Conservation (phyloP, 345 rosid genomes). For the Euphorbia lathyris region DNA sequence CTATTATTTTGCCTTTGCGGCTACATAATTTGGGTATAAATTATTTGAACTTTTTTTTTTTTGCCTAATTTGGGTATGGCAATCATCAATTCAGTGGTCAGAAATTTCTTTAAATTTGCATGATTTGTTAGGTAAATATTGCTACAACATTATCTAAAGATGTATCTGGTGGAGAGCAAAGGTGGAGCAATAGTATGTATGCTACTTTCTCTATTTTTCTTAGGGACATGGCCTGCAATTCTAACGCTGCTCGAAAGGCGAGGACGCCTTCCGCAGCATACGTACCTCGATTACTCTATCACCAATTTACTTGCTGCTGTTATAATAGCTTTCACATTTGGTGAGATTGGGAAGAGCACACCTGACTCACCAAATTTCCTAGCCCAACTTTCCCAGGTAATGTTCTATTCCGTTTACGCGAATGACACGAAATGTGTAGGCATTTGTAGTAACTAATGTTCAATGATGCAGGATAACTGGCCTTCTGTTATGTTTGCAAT, state of each 20-base stretch:
- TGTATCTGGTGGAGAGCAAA: conserved; percentile 82
- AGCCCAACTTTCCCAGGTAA: conserved; percentile 66
- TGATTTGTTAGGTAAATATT: background rate
- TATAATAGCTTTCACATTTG: conserved; percentile 68
- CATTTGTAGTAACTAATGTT: background rate
- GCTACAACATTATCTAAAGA: background rate
- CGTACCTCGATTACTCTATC: conserved; percentile 79
- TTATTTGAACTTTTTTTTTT: too few species aligned
- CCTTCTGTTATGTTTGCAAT: conserved; percentile 72
- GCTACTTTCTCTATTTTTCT: conserved; percentile 61
- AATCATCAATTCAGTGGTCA: too few species aligned
- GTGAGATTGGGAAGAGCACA: conserved; percentile 47
- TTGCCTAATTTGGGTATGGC: too few species aligned
- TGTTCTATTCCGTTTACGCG: background rate
- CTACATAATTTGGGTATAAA: background rate
- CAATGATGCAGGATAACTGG: conserved; percentile 54
- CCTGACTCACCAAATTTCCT: conserved; percentile 48
- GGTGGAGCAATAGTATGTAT: conserved; percentile 81
- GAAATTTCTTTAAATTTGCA: too few species aligned
- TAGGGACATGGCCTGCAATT: conserved; percentile 92
- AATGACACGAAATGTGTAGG: background rate
- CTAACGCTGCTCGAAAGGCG: conserved; percentile 74
- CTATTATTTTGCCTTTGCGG: background rate
- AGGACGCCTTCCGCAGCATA: conserved; percentile 93
- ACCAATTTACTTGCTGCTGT: conserved; percentile 73